A percentile compares a stretch with the other conserved stretches of the same genome.
Evolutionary conservation across 345 rosid genomes (phyloP).

Genomic region (Dipteronia dyeriana): DNA sequence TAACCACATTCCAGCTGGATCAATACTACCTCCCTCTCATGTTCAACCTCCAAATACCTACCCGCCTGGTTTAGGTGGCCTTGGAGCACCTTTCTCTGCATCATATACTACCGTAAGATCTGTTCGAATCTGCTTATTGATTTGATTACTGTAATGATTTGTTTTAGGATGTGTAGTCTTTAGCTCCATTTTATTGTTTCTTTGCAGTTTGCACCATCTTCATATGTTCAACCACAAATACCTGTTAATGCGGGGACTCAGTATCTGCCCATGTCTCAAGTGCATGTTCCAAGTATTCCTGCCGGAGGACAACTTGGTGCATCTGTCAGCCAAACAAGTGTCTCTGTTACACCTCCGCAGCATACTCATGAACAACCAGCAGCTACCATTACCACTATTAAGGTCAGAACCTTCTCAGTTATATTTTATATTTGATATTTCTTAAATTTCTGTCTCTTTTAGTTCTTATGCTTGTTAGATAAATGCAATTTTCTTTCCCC

Average conservation of each 20-base stretch:
- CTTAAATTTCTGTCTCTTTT: not conserved
- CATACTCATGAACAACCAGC: constrained; percentile 50
- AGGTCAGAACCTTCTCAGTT: constrained; percentile 36
- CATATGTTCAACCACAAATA: constrained; percentile 54
- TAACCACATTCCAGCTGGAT: constrained; percentile 49
- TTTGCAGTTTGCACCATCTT: constrained; percentile 65
- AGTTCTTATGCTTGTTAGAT: not conserved
- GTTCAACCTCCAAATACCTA: constrained; percentile 51
- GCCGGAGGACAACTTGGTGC: constrained; percentile 51
- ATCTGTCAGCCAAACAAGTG: constrained; percentile 44
- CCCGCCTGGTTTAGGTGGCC: constrained; percentile 55
- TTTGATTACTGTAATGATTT: constrained; percentile 23
- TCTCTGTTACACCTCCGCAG: constrained; percentile 41
- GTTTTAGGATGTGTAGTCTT: constrained; percentile 13
- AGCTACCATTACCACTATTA: constrained; percentile 30
- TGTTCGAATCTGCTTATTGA: constrained; percentile 1
- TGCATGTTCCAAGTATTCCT: constrained; percentile 48
- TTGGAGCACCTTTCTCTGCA: constrained; percentile 58
- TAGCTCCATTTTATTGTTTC: constrained; percentile 20
- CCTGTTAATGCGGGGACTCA: constrained; percentile 41
- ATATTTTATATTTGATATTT: not conserved
- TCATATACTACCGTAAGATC: constrained; percentile 66
- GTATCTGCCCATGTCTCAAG: constrained; percentile 54
- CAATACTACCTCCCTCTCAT: constrained; percentile 52
- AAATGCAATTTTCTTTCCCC: not conserved